Evolutionary conservation across 768 basidiomycete species (phyloP), one percentile per base, ranked within the genome.

Genomic region (Phaeolepiota aurea): DNA sequence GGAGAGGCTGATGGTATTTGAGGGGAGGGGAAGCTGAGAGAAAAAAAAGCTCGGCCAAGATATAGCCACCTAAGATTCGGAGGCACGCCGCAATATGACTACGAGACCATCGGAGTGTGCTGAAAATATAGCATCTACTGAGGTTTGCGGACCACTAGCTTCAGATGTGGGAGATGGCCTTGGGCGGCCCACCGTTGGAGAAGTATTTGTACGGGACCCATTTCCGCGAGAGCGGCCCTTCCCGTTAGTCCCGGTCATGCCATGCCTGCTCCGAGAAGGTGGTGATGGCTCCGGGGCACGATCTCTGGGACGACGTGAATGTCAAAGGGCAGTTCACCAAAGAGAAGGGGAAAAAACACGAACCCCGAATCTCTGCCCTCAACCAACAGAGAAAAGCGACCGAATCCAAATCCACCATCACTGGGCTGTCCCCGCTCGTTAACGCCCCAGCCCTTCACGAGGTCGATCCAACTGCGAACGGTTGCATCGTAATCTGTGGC

Each of bases 61-160:
- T n/a, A n/a, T n/a, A n/a, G n/a, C n/a, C n/a, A n/a, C n/a, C n/a
- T n/a, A n/a, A n/a, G n/a, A n/a, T n/a, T n/a, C n/a, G n/a, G n/a
- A n/a, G n/a, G 73, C 69, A 35, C 69, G 62, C 15, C 87, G 76
- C 10, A 89, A 61, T 48, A 89, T 85, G 46, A 87, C 82, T 65
- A 89, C 76, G 42, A 89, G 66, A 3, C 87, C 87, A 53, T 89
- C 87, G 20, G 87, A 88, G 54, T 88, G 87, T 3, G 82, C 86
- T 22, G 84, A 86, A 54, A 89, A 87, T 41, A 89, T 87, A 2
- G 85, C 82, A 51, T 88, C 87, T 10, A 88, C 83, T 21, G 66
- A 48, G 20, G 32, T 7, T 9, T 32, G 40, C 19, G 31, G 15
- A 1, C 22, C 12, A 18, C 14, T 31, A 7, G 19, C 20, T 10